A percentile compares a stretch with the other conserved stretches of the same genome.
Conservation (phyloP, 805 yeast species). For the Monosporozyma aquatica region DNA sequence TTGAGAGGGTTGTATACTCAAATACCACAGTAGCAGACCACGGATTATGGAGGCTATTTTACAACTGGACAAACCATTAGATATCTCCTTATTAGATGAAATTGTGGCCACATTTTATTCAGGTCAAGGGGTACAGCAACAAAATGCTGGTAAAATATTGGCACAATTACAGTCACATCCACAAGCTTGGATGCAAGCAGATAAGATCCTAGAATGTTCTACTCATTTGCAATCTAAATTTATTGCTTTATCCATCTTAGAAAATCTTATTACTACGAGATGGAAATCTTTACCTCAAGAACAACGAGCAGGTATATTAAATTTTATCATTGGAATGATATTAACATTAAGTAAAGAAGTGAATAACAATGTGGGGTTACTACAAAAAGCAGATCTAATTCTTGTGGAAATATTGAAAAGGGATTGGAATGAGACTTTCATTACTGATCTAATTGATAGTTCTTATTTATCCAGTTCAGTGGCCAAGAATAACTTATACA, state of each 20-base stretch:
- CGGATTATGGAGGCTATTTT: constrained; percentile 50
- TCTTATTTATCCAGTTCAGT: constrained; percentile 78
- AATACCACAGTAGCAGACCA: background rate
- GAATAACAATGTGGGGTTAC: constrained; percentile 48
- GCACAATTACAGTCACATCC: constrained; percentile 85
- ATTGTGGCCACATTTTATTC: constrained; percentile 76
- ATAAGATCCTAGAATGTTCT: constrained; percentile 69
- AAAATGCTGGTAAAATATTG: constrained; percentile 57
- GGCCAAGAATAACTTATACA: constrained; percentile 93
- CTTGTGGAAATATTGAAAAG: constrained; percentile 88
- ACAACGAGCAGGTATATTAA: constrained; percentile 83
- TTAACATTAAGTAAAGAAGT: constrained; percentile 81
- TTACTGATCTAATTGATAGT: constrained; percentile 80
- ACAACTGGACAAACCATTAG: constrained; percentile 74
- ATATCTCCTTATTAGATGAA: constrained; percentile 65
- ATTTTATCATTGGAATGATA: constrained; percentile 87
- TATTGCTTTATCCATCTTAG: constrained; percentile 81
- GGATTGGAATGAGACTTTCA: constrained; percentile 94
- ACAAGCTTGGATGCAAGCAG: constrained; percentile 89
- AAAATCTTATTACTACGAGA: constrained; percentile 74
- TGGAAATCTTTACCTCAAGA: constrained; percentile 87
- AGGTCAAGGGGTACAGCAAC: constrained; percentile 58
- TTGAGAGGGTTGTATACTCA: too few relatives aligned
- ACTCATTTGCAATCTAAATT: constrained; percentile 77
- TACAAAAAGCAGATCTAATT: constrained; percentile 86